Base-by-base conservation (phyloP, 2,329 filamentous ascomycete genomes). In the Aspergillus bombycis region DNA sequence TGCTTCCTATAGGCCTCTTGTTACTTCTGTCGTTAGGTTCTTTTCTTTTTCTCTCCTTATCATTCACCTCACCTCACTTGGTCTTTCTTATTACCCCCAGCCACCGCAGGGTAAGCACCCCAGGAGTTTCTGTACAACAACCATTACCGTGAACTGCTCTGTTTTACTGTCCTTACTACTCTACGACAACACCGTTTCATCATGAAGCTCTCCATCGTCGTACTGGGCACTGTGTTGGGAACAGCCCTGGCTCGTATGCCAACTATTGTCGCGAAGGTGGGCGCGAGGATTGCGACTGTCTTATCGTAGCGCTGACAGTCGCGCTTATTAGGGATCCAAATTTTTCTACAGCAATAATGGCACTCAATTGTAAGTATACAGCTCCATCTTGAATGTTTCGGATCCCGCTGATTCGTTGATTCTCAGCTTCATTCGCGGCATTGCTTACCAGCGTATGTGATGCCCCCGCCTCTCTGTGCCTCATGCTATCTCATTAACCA, bases 381-480 rank as follows among this genome's bases (percentile, higher is more conserved):
- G 11, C n/a, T n/a, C 9, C 19, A n/a, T 11, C 48, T 23, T 11
- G 11, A 4, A n/a, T 52, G 7, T n/a, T 32, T 30, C 26, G 32
- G n/a, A 32, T 16, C 8, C 36, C 3, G 28, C 32, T 55, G 12
- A 55, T 38, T 12, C 4, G 14, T 38, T 21, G 12, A 16, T 16
- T 12, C 11, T 16, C 65, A 87, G 85, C 82, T 96, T 89, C 85
- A 92, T 98, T 79, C 92, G 91, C 79, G 95, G 95, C 82, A 85
- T 99, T 71, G 95, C 95, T 70, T 99, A 99, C 82, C 95, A 99
- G 84, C 88, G 76, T 83, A 79, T 71, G 77, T 77, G 12, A 19
- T 7, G 11, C 6, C 32, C 9, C 8, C 4, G 14, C 19, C 28
- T 2, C n/a, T 1, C 8, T 21, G 16, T n/a, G 7, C 14, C 9